Conservation (phyloP, 257 asterid species). For the Solanum neorickii region DNA sequence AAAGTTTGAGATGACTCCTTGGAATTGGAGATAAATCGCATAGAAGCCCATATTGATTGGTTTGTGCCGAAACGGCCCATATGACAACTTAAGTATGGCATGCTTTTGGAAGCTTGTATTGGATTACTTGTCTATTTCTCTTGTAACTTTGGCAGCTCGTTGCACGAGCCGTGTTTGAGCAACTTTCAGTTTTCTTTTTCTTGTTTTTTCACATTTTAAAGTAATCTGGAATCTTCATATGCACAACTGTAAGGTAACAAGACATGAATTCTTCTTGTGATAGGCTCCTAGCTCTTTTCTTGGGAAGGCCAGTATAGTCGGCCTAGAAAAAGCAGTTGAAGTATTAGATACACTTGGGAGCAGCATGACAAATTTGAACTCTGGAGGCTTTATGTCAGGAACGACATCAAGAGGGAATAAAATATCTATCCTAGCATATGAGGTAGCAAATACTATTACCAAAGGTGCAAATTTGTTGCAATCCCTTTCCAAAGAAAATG, state of each 20-base stretch:
- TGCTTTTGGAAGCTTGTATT: background rate
- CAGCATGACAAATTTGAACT: slow-evolving; percentile 89
- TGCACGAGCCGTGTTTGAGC: background rate
- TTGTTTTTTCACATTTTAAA: background rate
- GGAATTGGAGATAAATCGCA: background rate
- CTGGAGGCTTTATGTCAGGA: slow-evolving; percentile 74
- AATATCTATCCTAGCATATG: slow-evolving; percentile 74
- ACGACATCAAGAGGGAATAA: slow-evolving; percentile 68
- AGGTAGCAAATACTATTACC: slow-evolving; percentile 90
- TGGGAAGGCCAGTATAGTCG: slow-evolving; percentile 88
- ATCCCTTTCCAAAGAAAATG: slow-evolving; percentile 78
- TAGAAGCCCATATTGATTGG: background rate
- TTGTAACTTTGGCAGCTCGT: background rate
- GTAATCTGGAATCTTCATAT: background rate
- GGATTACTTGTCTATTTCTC: background rate
- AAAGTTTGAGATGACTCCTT: background rate
- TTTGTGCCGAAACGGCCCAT: background rate
- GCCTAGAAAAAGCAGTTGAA: slow-evolving; percentile 92
- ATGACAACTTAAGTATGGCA: background rate
- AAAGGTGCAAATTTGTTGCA: slow-evolving; percentile 78
- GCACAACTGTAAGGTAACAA: background rate
- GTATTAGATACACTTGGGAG: slow-evolving; percentile 95
- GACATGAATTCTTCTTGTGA: slow-evolving; percentile 6
- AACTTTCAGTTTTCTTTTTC: background rate
- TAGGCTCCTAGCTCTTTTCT: slow-evolving; percentile 87